Conservation (phyloP, 352 stramenopile genomes). For the Phytophthora hybrid region DNA sequence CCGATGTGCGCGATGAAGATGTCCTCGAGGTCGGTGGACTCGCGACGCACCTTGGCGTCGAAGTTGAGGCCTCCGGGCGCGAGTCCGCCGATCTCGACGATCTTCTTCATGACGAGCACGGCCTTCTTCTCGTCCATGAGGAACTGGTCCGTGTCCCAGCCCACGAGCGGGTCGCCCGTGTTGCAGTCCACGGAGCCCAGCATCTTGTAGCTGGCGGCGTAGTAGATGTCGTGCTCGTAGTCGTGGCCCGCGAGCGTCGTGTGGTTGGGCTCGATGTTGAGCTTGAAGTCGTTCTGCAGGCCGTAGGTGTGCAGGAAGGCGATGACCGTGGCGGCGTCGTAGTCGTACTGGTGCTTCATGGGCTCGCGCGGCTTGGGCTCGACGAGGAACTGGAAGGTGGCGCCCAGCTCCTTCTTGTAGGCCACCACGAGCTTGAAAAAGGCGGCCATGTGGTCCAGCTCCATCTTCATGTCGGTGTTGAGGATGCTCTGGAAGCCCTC, state of each 20-base stretch:
- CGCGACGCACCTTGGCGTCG: constrained; percentile 84
- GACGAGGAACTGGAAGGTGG: constrained; percentile 78
- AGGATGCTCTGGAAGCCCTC: constrained; percentile 85
- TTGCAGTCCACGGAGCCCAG: constrained; percentile 90
- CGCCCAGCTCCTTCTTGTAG: constrained; percentile 83
- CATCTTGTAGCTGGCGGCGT: constrained; percentile 76
- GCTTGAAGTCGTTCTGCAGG: constrained; percentile 84
- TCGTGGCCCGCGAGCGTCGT: constrained; percentile 87
- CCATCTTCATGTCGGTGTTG: constrained; percentile 78
- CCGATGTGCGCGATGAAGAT: constrained; percentile 89
- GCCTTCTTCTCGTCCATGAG: constrained; percentile 83
- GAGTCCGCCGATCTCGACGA: constrained; percentile 83
- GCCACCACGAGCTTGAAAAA: constrained; percentile 87
- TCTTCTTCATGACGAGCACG: constrained; percentile 74
- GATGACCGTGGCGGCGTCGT: constrained; percentile 85
- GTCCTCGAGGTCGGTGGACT: constrained; percentile 82
- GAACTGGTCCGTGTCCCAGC: constrained; percentile 88
- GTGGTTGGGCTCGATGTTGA: constrained; percentile 93
- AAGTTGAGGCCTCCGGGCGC: constrained; percentile 85
- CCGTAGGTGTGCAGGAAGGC: constrained; percentile 85
- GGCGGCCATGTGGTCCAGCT: constrained; percentile 85
- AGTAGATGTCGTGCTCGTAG: constrained; percentile 87
- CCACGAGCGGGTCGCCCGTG: constrained; percentile 63
- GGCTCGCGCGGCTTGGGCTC: constrained; percentile 90
- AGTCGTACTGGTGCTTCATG: constrained; percentile 92